Conservation (phyloP, 768 basidiomycete genomes). For the Trametes punicea region DNA sequence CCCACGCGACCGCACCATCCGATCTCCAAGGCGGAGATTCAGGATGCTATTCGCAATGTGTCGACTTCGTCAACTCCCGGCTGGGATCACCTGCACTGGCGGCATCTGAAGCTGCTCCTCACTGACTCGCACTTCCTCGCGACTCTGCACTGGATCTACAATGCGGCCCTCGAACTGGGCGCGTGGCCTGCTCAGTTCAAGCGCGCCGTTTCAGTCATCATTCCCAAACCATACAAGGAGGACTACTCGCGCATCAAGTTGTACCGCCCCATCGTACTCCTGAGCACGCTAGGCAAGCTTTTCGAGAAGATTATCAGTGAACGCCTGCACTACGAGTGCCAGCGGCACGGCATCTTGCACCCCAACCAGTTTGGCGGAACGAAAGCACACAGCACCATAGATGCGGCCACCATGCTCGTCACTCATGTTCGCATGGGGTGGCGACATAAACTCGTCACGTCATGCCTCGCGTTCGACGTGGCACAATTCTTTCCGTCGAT, state of each 20-base stretch:
- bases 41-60: conserved; percentile 6
- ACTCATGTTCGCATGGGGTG: conserved; percentile 14
- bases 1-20: conserved; percentile 1
- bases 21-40: conserved; percentile 1
- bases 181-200: conserved; percentile 17
- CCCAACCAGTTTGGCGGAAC: conserved; percentile 23
- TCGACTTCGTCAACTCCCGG: conserved; percentile 18
- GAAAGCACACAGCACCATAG: conserved; percentile 19
- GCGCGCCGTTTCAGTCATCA: conserved; percentile 15
- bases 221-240: conserved; percentile 25
- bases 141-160: neutral
- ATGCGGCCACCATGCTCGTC: conserved; percentile 17
- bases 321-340: conserved; percentile 21
- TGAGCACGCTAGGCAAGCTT: conserved; percentile 25
- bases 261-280: conserved; percentile 28
- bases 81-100: conserved; percentile 15
- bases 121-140: neutral
- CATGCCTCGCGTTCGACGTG: conserved; percentile 19
- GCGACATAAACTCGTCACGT: conserved; percentile 2
- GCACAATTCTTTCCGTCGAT: conserved; percentile 23
- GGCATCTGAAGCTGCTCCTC: conserved; percentile 8
- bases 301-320: conserved; percentile 21
- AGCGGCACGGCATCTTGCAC: conserved; percentile 17
- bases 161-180: conserved; percentile 10
- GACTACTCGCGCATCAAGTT: conserved; percentile 25